Conservation (phyloP, 2,329 filamentous ascomycete genomes). For the Teratosphaeria pseudoeucalypti region DNA sequence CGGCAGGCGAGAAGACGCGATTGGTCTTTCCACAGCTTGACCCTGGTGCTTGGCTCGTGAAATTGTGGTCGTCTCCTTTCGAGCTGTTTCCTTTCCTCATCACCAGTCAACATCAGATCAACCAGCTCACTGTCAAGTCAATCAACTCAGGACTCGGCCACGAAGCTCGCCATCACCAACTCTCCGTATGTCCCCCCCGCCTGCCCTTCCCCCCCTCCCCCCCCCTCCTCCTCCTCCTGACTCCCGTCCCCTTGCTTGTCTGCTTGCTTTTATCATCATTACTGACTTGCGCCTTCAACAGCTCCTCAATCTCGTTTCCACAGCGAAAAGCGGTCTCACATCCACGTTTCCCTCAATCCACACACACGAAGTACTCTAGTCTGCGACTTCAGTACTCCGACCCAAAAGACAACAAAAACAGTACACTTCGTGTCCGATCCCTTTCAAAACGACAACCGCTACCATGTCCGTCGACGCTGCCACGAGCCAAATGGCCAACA, state of each 20-base stretch:
- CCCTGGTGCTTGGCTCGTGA: not conserved
- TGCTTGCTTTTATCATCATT: no score
- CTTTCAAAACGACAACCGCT: slow-evolving; percentile 40
- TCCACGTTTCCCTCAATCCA: slow-evolving; percentile 31
- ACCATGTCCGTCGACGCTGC: slow-evolving; percentile 86
- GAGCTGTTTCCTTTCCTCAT: slow-evolving; percentile 16
- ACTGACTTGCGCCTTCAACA: slow-evolving; percentile 11
- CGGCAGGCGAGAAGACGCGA: not conserved
- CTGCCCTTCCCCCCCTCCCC: not conserved
- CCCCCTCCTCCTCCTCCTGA: not conserved
- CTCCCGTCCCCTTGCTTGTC: not conserved
- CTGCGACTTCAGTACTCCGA: slow-evolving; percentile 7
- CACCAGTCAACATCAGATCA: slow-evolving; percentile 12
- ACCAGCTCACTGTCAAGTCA: slow-evolving; percentile 12
- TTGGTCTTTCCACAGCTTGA: slow-evolving; percentile 1
- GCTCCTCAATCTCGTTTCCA: slow-evolving; percentile 42
- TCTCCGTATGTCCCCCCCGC: slow-evolving; percentile 21
- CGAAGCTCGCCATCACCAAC: slow-evolving; percentile 42
- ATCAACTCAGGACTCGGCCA: slow-evolving; percentile 23
- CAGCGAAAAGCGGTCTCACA: slow-evolving; percentile 8
- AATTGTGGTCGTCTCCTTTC: slow-evolving; percentile 4
- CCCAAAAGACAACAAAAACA: slow-evolving; percentile 5
- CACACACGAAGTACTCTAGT: slow-evolving; percentile 23
- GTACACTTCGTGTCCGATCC: slow-evolving; percentile 42
- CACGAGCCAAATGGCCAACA: slow-evolving; percentile 59